Evolutionary conservation across 768 basidiomycete genomes (phyloP), one percentile per base, ranked within the genome.

Genomic region (Rhodotorula kratochvilovae): DNA sequence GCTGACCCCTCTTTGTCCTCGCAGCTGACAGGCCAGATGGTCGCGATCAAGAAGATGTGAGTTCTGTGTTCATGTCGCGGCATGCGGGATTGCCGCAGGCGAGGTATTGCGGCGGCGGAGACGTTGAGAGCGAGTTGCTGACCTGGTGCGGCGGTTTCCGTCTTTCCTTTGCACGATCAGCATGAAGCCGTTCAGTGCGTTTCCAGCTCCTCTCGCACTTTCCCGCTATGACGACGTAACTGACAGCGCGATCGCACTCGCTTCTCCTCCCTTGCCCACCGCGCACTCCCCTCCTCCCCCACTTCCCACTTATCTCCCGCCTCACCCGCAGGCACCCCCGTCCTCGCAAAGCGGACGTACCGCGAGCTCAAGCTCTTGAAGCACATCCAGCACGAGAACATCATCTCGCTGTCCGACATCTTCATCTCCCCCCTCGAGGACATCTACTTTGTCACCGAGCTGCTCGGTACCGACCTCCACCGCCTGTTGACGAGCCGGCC

Each of bases 301-400:
- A 33, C 31, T 3, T 29, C 15, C 12, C 59, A 16, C 36, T 1
- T 17, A 12, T 35, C 27, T 33, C 51, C 13, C 54, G 33, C 21
- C 46, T 48, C 46, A 5, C 12, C 11, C 21, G n/a, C 53, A 74
- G 82, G 81, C 80, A 97, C 96, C 12, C 94, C 96, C 29, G 96
- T 99, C n/a, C 85, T 99, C 77, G 89, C 89, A 81, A 98, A 98
- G 83, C 85, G 96, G 74, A 99, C 96, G 2, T 98, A 98, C 81
- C 87, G 96, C 71, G 96, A 99, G 82, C 86, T 99, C 78, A 99
- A 99, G 82, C 85, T 99, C 53, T 85, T 99, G 79, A 98, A 98
- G 83, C 95, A 99, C 81, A 91, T 99, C 77, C 90, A 95, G 79
- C 95, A 97, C 81, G 95, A 97, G 83, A 99, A 98, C 82, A 96